These are phyloP conservation scores for Diutina rugosa DNA, from an alignment of 1,139 yeast species.

Conservation along the genomic window DNA sequence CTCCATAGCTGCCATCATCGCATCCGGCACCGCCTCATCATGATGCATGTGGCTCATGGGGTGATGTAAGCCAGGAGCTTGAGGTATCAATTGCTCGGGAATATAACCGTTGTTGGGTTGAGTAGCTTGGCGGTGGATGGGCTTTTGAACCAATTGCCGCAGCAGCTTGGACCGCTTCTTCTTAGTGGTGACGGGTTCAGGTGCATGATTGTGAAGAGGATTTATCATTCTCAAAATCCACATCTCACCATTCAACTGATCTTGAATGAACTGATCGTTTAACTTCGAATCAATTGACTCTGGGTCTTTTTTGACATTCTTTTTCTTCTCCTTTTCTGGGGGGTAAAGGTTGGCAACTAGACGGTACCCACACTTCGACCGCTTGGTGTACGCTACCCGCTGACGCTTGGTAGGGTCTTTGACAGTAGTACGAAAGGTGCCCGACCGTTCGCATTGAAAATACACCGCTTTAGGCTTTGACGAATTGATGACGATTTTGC, in stretches of 20 bases:
- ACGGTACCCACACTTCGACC: constrained; percentile 36
- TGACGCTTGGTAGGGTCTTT: constrained; percentile 35
- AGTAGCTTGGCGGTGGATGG: constrained; percentile 14
- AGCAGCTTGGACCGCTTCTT: constrained; percentile 28
- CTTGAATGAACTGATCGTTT: not conserved
- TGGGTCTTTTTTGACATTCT: constrained; percentile 11
- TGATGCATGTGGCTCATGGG: constrained; percentile 7
- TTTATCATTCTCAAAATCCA: constrained; percentile 40
- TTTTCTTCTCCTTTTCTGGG: constrained; percentile 27
- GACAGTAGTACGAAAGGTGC: constrained; percentile 36
- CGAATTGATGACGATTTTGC: constrained; percentile 35
- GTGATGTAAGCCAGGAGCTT: constrained; percentile 9
- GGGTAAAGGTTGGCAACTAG: constrained; percentile 37
- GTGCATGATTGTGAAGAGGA: constrained; percentile 16
- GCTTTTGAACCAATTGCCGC: constrained; percentile 34
- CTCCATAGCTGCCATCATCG: constrained; percentile 36
- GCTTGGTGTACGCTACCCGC: constrained; percentile 37
- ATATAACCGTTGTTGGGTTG: not conserved
- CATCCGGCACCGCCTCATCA: constrained; percentile 18
- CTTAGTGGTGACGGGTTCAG: constrained; percentile 22
- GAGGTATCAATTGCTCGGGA: constrained; percentile 5
- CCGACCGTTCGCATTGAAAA: constrained; percentile 37
- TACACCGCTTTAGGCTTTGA: constrained; percentile 39
- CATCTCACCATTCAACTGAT: constrained; percentile 16
- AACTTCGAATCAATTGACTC: constrained; percentile 6